phyloP scores from a whole-genome alignment of 169 alveolate genomes.

The Eimeria brunetti region DNA sequence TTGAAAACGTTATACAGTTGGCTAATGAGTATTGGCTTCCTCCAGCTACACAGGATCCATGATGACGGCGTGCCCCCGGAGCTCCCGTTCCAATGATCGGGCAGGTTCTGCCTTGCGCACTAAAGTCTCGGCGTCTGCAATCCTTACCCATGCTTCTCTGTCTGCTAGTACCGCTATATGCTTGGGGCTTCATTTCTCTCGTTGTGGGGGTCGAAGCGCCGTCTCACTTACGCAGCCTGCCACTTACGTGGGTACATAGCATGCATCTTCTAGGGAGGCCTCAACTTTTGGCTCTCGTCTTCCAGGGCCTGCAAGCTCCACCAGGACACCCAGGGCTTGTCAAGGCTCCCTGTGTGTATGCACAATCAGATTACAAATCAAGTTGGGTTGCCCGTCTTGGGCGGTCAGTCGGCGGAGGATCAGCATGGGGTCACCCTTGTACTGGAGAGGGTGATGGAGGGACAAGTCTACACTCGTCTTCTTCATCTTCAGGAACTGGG shows the following conservation, averaged over 20 bases:
- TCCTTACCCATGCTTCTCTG: background rate
- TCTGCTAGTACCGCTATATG: background rate
- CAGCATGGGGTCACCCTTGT: background rate
- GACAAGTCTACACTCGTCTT: background rate
- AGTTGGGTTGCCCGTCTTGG: background rate
- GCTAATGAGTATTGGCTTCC: background rate
- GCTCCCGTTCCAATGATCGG: background rate
- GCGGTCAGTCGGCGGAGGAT: background rate
- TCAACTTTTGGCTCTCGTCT: background rate
- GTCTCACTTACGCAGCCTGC: background rate
- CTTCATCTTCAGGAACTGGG: background rate
- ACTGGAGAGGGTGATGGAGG: background rate
- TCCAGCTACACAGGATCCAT: background rate
- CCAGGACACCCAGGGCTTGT: background rate
- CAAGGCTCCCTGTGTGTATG: background rate
- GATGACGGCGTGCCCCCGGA: conserved; percentile 42
- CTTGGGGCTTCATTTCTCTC: background rate
- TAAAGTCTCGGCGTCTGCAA: background rate
- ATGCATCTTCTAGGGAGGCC: background rate
- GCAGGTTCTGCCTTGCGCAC: background rate
- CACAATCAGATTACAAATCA: background rate
- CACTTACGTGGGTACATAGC: background rate
- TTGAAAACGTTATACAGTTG: background rate
- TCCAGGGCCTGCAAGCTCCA: conserved; percentile 13
- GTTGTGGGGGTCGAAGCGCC: background rate